Percentiles rank a stretch among this genome's conserved stretches.
Evolutionary conservation across 305 asterid species (phyloP).

Genomic region (Andrographis paniculata): DNA sequence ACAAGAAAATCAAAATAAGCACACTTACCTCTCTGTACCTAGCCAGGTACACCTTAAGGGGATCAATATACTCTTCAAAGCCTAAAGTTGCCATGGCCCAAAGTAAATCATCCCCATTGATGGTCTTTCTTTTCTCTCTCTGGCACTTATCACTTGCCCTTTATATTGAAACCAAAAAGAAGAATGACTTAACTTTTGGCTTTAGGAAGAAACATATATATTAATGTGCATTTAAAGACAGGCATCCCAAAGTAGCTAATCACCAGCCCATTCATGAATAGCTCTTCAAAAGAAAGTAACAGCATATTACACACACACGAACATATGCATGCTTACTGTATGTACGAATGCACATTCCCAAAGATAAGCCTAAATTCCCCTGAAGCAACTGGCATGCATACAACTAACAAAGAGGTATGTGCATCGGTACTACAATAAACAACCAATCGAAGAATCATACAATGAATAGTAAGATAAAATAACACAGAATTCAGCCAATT

Average conservation of each 20-base stretch:
- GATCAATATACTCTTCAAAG: slow-evolving; percentile 85
- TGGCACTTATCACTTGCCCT: slow-evolving; percentile 96
- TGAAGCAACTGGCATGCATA: no score
- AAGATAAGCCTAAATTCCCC: no score
- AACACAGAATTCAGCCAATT: no score
- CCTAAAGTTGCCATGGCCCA: slow-evolving; percentile 95
- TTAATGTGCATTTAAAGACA: not conserved
- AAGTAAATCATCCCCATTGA: slow-evolving; percentile 81
- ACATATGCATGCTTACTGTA: no score
- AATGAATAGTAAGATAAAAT: no score
- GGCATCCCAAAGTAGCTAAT: not conserved
- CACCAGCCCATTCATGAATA: not conserved
- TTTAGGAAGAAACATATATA: no score
- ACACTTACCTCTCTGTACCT: slow-evolving; percentile 67
- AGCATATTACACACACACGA: not conserved
- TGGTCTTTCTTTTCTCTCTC: slow-evolving; percentile 81
- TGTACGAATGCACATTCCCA: no score
- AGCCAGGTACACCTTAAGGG: slow-evolving; percentile 70
- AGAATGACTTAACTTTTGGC: no score
- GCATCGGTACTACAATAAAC: no score
- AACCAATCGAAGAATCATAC: no score
- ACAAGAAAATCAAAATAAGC: not conserved
- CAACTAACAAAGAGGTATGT: no score
- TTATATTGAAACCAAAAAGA: not conserved
- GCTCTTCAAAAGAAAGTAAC: no score